Conservation (phyloP, 345 rosid species). For the Eucalyptus sp. region DNA sequence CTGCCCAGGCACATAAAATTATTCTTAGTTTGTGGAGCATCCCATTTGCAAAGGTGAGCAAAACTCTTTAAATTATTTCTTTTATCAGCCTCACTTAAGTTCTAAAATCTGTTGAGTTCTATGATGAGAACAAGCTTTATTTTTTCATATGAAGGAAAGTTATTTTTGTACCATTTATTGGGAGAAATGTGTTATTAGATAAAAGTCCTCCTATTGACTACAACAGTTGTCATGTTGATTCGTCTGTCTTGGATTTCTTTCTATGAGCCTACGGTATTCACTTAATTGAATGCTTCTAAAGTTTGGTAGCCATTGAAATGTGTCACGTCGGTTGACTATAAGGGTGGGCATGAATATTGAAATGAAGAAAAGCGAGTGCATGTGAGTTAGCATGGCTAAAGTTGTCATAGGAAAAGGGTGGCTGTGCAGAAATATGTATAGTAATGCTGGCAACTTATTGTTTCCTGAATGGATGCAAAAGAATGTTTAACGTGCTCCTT, state of each 20-base stretch:
- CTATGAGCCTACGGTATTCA: neutral
- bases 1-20: constrained; percentile 59
- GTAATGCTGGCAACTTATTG: neutral
- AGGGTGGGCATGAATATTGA: neutral
- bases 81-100: neutral
- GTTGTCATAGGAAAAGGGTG: neutral
- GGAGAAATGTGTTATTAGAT: neutral
- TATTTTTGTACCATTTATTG: neutral
- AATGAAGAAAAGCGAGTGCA: neutral
- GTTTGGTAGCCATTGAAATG: neutral
- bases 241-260: neutral
- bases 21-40: constrained; percentile 81
- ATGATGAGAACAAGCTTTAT: neutral
- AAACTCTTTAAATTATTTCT: neutral
- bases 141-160: neutral
- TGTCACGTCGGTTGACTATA: neutral
- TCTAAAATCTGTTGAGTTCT: neutral
- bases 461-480: neutral
- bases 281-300: neutral
- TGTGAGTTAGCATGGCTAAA: neutral
- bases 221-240: neutral
- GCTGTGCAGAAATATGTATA: neutral
- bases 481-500: neutral
- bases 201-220: neutral
- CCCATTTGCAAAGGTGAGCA: constrained; percentile 82